Base-by-base conservation (phyloP, 257 asterid genomes). In the Solanum tarijense region DNA sequence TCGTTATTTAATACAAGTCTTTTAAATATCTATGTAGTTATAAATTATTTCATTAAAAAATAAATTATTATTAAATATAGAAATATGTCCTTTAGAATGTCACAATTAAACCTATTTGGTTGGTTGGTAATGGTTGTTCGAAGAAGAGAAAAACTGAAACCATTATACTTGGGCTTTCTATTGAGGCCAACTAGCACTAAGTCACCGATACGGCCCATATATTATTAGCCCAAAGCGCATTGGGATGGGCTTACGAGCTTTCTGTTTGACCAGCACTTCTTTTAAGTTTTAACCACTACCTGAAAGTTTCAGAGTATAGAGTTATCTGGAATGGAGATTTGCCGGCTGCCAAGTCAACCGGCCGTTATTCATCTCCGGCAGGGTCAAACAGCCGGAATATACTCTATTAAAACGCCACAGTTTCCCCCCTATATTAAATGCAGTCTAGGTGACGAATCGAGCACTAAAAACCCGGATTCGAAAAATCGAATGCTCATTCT, bases 401-500 rank as follows among this genome's bases (percentile, higher is more conserved):
- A 46, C 65, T 36, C 74, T 7, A 21, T 36, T 8, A 68, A 69
- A 20, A 84, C 58, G 38, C 46, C 87, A 20, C 18, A 89, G 81
- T 88, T 85, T 81, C 91, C 65, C 3, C 83, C 87, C 27, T 21
- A 52, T 12, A 87, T 81, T 85, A 86, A 93, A 85, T 91, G 93
- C 93, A 88, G 88, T 89, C 86, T 89, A 69, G 32, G 11, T 35
- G 87, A 86, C 14, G 83, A 55, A 86, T 86, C 86, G 48, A 60
- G 34, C 25, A 27, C 65, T 31, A 83, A 82, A 29, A 88, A 78
- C 23, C 73, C 90, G 36, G 62, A 83, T 72, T 86, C 88, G 87
- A 88, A 90, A 41, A 86, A 87, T 65, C 91, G 90, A 46, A 94
- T 97, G 98, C 93, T 97, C 93, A 90, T 95, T 87, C 92, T 97